phyloP scores from a whole-genome alignment of 306 rosid genomes.

The Quillaja saponaria region DNA sequence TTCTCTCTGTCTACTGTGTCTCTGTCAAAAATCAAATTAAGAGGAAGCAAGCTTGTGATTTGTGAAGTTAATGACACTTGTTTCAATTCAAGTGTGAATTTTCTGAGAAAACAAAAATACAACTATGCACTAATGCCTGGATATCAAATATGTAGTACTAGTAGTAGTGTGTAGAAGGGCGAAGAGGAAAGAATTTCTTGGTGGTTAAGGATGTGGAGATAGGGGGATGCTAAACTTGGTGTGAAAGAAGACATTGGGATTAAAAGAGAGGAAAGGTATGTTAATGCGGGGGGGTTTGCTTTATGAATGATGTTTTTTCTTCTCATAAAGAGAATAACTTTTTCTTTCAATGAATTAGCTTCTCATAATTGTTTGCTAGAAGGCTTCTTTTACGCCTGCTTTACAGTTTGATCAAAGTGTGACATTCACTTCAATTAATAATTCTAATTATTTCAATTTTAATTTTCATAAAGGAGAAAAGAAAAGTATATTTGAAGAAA shows the following conservation, averaged over 20 bases:
- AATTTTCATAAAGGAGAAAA: constrained; percentile 29
- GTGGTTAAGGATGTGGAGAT: constrained; percentile 78
- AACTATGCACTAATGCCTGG: too few relatives aligned
- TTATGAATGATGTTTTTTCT: too few relatives aligned
- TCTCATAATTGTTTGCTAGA: constrained; percentile 36
- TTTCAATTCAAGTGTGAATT: too few relatives aligned
- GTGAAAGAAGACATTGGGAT: constrained; percentile 53
- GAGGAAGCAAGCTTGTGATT: neutral
- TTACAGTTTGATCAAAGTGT: constrained; percentile 46
- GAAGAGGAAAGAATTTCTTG: constrained; percentile 50
- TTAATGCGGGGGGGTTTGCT: constrained; percentile 56
- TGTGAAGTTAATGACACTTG: too few relatives aligned
- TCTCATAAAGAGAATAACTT: constrained; percentile 29
- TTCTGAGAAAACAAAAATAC: too few relatives aligned
- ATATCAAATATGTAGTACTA: too few relatives aligned
- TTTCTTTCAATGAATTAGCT: constrained; percentile 30
- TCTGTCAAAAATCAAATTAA: neutral
- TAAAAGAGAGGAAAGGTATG: constrained; percentile 74
- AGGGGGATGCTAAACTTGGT: constrained; percentile 76
- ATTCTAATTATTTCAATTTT: constrained; percentile 32
- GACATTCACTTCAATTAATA: too few relatives aligned
- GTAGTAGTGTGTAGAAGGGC: too few relatives aligned
- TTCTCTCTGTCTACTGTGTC: neutral
- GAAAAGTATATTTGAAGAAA: constrained; percentile 45
- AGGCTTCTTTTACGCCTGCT: constrained; percentile 34